A percentile compares a stretch with the other conserved stretches of the same genome.
Conservation (phyloP, 306 rosid species). For the Boehmeria nivea region DNA sequence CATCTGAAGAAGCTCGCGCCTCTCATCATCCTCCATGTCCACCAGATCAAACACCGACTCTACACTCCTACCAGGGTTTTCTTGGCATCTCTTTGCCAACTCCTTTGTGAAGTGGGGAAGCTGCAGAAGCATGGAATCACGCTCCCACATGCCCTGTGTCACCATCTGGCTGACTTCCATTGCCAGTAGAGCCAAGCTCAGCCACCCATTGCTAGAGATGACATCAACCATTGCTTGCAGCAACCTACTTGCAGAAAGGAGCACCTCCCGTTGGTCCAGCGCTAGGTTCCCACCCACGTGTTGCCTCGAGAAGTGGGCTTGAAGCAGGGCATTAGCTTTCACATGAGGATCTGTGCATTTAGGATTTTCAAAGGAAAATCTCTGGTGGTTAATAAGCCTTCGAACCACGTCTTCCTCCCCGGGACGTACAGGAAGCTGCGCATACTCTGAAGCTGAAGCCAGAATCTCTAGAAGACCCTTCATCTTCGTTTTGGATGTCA, state of each 20-base stretch:
- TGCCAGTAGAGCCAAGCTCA: constrained; percentile 68
- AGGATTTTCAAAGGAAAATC: constrained; percentile 77
- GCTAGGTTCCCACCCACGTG: constrained; percentile 71
- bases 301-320: constrained; percentile 92
- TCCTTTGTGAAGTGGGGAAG: constrained; percentile 93
- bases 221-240: constrained; percentile 97
- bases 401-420: constrained; percentile 86
- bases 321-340: constrained; percentile 83
- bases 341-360: constrained; percentile 78
- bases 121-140: constrained; percentile 87
- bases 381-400: constrained; percentile 81
- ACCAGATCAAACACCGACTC: constrained; percentile 82
- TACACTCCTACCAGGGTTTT: constrained; percentile 57
- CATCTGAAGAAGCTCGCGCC: constrained; percentile 72
- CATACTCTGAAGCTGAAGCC: constrained; percentile 87
- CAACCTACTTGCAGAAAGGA: constrained; percentile 71
- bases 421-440: constrained; percentile 76
- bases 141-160: constrained; percentile 89
- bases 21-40: constrained; percentile 87
- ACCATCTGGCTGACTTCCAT: constrained; percentile 99
- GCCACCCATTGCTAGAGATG: constrained; percentile 90
- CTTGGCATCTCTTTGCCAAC: constrained; percentile 73
- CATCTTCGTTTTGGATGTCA: constrained; percentile 82
- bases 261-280: constrained; percentile 80
- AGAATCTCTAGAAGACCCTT: constrained; percentile 83